A percentile compares a stretch with the other conserved stretches of the same genome.
phyloP scores from a whole-genome alignment of 2,329 filamentous ascomycete genomes.

The Albophoma yamanashiensis region DNA sequence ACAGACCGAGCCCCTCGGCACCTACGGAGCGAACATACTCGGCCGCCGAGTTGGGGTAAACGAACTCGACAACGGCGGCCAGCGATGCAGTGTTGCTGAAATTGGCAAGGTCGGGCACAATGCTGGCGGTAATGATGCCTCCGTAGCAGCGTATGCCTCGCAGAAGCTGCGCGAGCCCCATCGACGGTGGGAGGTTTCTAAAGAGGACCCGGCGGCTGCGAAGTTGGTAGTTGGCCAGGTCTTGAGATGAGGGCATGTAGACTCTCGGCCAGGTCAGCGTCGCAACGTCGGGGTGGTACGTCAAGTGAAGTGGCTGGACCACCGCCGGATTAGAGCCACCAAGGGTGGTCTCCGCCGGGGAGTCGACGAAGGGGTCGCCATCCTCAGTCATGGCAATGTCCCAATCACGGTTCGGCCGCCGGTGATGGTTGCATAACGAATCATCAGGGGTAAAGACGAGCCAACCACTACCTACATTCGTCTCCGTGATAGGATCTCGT shows the following conservation, averaged over 20 bases:
- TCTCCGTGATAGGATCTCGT: too few species aligned
- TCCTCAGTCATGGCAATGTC: not conserved
- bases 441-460: not conserved
- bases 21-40: not conserved
- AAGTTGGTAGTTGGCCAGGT: rapidly evolving
- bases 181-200: constrained; percentile 8
- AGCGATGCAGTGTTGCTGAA: not conserved
- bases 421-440: not conserved
- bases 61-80: constrained; percentile 13
- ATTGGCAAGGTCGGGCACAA: not conserved
- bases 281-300: constrained; percentile 4
- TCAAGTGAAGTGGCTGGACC: not conserved
- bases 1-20: not conserved
- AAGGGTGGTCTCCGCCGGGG: not conserved
- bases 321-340: not conserved
- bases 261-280: not conserved
- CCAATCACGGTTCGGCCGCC: not conserved
- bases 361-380: not conserved
- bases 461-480: too few species aligned
- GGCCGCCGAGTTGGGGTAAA: not conserved
- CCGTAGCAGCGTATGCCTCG: constrained; percentile 8
- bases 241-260: not conserved
- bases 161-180: constrained; percentile 8
- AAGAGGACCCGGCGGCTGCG: constrained; percentile 13
- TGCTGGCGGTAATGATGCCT: constrained; percentile 3